Percentiles rank a stretch among this genome's conserved stretches.
Evolutionary conservation across 1,284 basidiomycete genomes (phyloP).

Genomic region (Austroboletus niveus): DNA sequence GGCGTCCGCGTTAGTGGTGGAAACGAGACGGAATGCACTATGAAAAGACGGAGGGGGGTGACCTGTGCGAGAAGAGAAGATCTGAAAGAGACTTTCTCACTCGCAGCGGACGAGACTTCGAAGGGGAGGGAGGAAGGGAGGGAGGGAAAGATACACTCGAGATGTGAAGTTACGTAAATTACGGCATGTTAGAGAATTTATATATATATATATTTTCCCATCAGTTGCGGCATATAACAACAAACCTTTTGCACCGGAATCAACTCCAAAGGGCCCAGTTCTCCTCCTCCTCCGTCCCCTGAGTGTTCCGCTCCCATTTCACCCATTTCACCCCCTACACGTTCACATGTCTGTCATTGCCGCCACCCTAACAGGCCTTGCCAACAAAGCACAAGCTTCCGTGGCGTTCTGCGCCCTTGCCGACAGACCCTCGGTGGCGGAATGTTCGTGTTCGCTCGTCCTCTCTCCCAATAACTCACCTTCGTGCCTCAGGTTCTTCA

Average conservation of each 20-base stretch:
- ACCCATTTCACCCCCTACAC: neutral
- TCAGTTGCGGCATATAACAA: constrained; percentile 31
- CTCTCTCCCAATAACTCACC: neutral
- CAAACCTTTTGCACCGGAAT: constrained; percentile 21
- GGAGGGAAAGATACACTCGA: too few species aligned
- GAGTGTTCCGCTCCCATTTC: constrained; percentile 4
- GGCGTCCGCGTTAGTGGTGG: neutral
- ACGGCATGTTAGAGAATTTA: constrained; percentile 2
- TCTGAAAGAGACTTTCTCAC: too few species aligned
- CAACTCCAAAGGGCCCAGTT: neutral
- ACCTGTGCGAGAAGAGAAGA: neutral
- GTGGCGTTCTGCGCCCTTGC: constrained; percentile 15
- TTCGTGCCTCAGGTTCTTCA: constrained; percentile 16
- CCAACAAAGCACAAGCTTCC: constrained; percentile 25
- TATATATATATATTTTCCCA: constrained; percentile 19
- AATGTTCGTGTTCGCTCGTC: constrained; percentile 12
- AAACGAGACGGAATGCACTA: neutral
- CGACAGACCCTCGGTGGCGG: constrained; percentile 17
- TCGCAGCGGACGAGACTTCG: too few species aligned
- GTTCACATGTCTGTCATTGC: constrained; percentile 29
- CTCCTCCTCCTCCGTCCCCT: neutral
- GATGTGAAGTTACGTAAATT: constrained; percentile 13
- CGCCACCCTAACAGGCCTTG: constrained; percentile 26
- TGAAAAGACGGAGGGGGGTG: neutral
- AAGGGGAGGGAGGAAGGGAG: too few species aligned